Evolutionary conservation across 139 green algal genomes (phyloP).

Genomic region (Desmodesmus armatus): DNA sequence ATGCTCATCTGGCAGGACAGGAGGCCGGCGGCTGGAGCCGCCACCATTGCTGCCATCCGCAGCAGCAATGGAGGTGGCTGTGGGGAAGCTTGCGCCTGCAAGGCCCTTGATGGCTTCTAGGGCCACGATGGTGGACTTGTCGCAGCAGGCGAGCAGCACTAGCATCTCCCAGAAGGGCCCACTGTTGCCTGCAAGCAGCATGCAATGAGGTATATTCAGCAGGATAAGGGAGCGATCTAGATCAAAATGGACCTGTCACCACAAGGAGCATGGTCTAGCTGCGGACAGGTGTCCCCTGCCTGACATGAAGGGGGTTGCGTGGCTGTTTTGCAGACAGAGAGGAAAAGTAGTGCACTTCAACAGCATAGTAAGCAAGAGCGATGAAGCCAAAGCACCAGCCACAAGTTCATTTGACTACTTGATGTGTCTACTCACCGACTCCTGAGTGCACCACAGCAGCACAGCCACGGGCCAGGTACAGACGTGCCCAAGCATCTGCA

Average conservation of each 20-base stretch:
- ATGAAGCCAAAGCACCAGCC: too few species aligned
- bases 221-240: too few species aligned
- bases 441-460: slow-evolving; percentile 75
- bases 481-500: slow-evolving; percentile 76
- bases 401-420: too few species aligned
- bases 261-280: too few species aligned
- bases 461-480: slow-evolving; percentile 82
- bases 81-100: slow-evolving; percentile 53
- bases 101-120: slow-evolving; percentile 77
- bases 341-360: too few species aligned
- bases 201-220: too few species aligned
- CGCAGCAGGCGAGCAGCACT: slow-evolving; percentile 66
- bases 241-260: too few species aligned
- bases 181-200: slow-evolving; percentile 41
- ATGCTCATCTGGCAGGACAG: slow-evolving; percentile 35
- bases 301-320: too few species aligned
- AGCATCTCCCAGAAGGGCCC: slow-evolving; percentile 77
- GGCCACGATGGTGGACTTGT: slow-evolving; percentile 75
- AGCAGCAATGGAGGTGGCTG: slow-evolving; percentile 2
- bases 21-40: not conserved
- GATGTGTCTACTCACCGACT: slow-evolving; percentile 53
- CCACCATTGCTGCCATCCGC: not conserved
- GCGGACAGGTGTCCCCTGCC: too few species aligned
- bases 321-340: too few species aligned
- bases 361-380: too few species aligned